A percentile compares a stretch with the other conserved stretches of the same genome.
These are phyloP conservation scores for Tylopilus felleus DNA, from an alignment of 768 basidiomycete genomes.

Conservation along the genomic window DNA sequence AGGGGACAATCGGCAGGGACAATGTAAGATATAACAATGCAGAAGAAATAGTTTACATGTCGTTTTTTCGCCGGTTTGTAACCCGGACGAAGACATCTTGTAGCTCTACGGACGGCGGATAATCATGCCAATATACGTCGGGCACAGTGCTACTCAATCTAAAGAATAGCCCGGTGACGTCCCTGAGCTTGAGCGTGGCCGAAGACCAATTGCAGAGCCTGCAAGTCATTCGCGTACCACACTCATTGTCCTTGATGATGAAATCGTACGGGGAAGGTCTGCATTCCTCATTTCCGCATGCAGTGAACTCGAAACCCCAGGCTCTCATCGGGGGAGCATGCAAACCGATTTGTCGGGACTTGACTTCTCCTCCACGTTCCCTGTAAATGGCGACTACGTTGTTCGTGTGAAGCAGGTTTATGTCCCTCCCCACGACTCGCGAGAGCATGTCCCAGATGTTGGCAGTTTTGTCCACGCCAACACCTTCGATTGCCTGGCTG, in stretches of 20 bases:
- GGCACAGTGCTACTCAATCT: background rate
- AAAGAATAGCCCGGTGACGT: background rate
- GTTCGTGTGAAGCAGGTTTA: background rate
- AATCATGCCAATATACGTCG: background rate
- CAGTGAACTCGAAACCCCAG: background rate
- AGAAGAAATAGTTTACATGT: too few relatives aligned
- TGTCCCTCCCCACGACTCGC: background rate
- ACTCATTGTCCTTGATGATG: background rate
- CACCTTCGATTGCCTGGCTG: background rate
- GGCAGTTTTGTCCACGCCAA: background rate
- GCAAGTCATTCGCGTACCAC: background rate
- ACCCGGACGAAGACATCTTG: background rate
- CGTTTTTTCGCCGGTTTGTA: too few relatives aligned
- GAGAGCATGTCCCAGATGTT: background rate
- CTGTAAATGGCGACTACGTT: background rate
- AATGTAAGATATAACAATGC: too few relatives aligned
- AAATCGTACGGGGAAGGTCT: background rate
- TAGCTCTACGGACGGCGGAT: background rate
- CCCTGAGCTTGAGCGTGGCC: rapidly evolving
- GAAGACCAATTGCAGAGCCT: background rate
- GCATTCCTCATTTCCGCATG: background rate
- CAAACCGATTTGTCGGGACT: background rate
- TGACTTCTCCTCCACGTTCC: background rate
- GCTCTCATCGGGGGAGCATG: background rate
- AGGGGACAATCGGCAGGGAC: too few relatives aligned